phyloP scores from a whole-genome alignment of 2,329 filamentous ascomycete species.

The Truncatella angustata region DNA sequence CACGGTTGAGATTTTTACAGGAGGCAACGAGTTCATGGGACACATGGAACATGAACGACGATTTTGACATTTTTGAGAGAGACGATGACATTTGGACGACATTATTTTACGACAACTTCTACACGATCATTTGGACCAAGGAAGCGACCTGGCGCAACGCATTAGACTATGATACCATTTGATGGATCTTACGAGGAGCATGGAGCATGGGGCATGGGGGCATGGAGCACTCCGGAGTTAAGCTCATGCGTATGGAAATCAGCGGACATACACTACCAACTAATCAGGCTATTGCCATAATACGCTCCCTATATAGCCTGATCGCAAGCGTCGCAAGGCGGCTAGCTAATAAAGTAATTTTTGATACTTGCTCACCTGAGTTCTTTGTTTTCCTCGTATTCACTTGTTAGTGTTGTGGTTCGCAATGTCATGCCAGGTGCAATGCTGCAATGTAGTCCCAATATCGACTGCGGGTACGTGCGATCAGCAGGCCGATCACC shows the following conservation, averaged over 20 bases:
- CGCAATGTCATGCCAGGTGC: no score
- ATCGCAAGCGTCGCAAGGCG: neutral
- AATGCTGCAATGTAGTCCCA: no score
- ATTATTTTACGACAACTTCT: conserved; percentile 18
- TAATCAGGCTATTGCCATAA: neutral
- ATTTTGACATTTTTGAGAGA: conserved; percentile 7
- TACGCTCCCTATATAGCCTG: neutral
- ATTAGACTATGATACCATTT: conserved; percentile 16
- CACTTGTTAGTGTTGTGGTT: no score
- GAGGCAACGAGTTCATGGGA: neutral
- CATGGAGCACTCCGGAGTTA: conserved; percentile 10
- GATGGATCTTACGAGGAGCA: conserved; percentile 13
- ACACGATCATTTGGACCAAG: conserved; percentile 23
- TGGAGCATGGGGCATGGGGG: conserved; percentile 12
- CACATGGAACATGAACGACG: neutral
- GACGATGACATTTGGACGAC: conserved; percentile 16
- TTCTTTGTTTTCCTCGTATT: no score
- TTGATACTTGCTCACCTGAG: no score
- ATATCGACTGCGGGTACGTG: no score
- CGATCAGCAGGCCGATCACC: neutral
- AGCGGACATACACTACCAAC: neutral
- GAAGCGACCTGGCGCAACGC: conserved; percentile 11
- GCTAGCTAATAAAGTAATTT: neutral
- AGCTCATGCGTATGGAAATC: neutral
- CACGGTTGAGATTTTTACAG: neutral